Evolutionary conservation across 441 rosid species (phyloP).

Genomic region (Gossypium davidsonii): DNA sequence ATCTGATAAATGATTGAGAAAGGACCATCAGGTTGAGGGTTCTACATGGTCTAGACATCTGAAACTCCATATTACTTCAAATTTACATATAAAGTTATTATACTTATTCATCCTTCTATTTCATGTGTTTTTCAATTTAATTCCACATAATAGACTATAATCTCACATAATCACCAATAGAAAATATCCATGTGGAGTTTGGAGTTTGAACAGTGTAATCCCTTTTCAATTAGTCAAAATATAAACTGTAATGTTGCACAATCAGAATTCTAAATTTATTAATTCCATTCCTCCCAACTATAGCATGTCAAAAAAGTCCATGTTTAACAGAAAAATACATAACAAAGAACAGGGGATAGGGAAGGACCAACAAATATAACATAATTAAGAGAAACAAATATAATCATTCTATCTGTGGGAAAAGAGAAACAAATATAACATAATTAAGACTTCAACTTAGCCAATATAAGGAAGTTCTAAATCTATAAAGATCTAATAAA

Average conservation of each 20-base stretch:
- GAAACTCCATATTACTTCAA: neutral
- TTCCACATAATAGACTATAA: neutral
- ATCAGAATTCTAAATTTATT: neutral
- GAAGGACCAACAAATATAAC: neutral
- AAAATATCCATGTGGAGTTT: neutral
- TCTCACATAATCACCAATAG: neutral
- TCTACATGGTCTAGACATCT: neutral
- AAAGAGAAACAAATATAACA: neutral
- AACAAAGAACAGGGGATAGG: no score
- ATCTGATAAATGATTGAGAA: neutral
- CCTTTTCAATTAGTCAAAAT: neutral
- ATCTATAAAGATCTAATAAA: no score
- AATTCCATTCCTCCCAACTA: no score
- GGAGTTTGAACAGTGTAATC: neutral
- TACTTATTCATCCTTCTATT: neutral
- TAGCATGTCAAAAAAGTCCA: no score
- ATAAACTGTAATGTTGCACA: neutral
- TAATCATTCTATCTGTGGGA: no score
- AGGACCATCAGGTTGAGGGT: neutral
- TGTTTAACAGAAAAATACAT: no score
- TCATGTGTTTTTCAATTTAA: neutral
- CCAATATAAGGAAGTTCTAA: no score
- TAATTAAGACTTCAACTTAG: neutral
- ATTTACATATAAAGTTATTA: neutral
- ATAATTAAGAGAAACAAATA: no score